These are phyloP conservation scores for Sisymbrium altissimum DNA, from an alignment of 345 rosid species.

Conservation along the genomic window DNA sequence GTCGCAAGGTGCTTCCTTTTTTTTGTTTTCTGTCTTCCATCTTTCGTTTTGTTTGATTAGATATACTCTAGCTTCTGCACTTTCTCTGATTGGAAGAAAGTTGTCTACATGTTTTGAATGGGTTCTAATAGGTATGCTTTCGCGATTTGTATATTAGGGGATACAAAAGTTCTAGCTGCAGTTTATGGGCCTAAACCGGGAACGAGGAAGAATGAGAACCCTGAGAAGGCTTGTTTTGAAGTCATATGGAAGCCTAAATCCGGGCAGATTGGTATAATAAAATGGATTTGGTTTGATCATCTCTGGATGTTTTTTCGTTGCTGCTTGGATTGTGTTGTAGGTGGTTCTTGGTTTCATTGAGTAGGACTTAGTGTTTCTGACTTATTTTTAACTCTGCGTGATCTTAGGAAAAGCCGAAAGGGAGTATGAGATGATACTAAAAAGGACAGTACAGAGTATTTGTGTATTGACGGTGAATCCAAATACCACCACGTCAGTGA, in stretches of 20 bases:
- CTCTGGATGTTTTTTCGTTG: not conserved
- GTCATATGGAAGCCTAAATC: constrained; percentile 95
- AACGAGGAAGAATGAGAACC: constrained; percentile 82
- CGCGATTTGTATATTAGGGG: constrained; percentile 45
- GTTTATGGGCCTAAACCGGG: constrained; percentile 96
- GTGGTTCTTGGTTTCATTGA: not conserved
- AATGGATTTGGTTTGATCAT: not conserved
- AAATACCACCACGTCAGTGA: constrained; percentile 81
- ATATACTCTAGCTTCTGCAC: not conserved
- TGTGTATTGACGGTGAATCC: constrained; percentile 77
- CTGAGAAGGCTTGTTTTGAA: constrained; percentile 88
- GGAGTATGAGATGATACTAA: constrained; percentile 82
- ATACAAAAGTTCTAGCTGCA: constrained; percentile 81
- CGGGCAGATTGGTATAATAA: constrained; percentile 63
- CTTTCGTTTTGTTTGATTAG: not conserved
- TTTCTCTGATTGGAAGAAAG: not conserved
- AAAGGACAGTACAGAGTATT: constrained; percentile 80
- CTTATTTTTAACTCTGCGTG: not conserved
- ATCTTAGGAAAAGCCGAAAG: constrained; percentile 65
- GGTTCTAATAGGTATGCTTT: not conserved
- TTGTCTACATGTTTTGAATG: not conserved
- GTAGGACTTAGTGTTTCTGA: not conserved
- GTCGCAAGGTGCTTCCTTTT: constrained; percentile 63
- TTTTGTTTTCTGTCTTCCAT: not conserved
- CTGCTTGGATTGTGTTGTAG: not conserved